These are phyloP conservation scores for Tetrastigma voinierianum DNA, from an alignment of 164 flowering plant species.

Conservation along the genomic window DNA sequence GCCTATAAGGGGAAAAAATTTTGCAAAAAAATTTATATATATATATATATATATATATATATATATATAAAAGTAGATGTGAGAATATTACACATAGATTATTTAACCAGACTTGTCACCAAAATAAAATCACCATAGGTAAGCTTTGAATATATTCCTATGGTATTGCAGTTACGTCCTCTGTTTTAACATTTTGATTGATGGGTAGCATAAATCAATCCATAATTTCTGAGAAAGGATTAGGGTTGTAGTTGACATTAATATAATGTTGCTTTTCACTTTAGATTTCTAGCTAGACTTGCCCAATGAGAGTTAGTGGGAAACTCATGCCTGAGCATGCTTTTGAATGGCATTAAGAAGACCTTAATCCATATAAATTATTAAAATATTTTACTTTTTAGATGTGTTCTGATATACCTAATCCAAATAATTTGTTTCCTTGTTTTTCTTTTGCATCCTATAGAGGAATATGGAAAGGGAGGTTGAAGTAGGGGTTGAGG, in stretches of 20 bases:
- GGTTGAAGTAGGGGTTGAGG: slow-evolving; percentile 6
- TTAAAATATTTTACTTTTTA: slow-evolving; percentile 15
- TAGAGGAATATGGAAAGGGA: no score
- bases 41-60: no score
- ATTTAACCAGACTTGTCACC: no score
- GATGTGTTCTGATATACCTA: slow-evolving; percentile 26
- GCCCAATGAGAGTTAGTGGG: slow-evolving; percentile 23
- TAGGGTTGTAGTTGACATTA: neutral
- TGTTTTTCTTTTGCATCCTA: slow-evolving; percentile 1
- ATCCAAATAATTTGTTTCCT: slow-evolving; percentile 13
- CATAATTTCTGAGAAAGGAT: neutral
- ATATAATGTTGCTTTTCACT: slow-evolving; percentile 16
- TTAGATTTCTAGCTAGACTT: slow-evolving; percentile 17
- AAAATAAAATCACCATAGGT: no score
- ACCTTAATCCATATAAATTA: slow-evolving; percentile 2
- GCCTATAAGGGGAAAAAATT: no score
- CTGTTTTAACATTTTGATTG: no score
- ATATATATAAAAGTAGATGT: no score
- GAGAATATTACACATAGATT: no score
- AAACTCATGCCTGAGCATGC: slow-evolving; percentile 9
- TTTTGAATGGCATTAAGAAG: slow-evolving; percentile 11
- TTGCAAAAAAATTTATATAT: no score
- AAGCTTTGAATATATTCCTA: no score
- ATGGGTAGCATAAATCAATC: no score
- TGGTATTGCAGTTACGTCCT: no score